A percentile compares a stretch with the other conserved stretches of the same genome.
These are phyloP conservation scores for Globisporangium nagaii DNA, from an alignment of 352 stramenopile species.

Conservation along the genomic window DNA sequence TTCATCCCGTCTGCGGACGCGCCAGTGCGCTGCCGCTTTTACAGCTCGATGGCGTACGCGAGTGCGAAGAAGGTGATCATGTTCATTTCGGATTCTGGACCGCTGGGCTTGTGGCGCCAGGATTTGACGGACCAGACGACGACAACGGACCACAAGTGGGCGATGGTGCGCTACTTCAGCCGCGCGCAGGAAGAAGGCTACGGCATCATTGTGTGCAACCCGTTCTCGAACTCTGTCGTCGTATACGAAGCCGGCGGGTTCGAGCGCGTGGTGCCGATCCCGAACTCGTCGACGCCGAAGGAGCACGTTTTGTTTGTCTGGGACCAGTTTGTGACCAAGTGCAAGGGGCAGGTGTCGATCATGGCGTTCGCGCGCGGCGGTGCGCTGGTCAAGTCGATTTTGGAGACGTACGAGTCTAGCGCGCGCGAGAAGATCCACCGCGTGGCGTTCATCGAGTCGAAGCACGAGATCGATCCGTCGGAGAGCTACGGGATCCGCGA, in stretches of 20 bases:
- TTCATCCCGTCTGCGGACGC: constrained; percentile 86
- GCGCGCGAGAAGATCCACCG: constrained; percentile 77
- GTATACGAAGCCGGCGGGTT: constrained; percentile 87
- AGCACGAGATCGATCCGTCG: constrained; percentile 81
- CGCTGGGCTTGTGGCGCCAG: constrained; percentile 81
- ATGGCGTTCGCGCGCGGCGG: constrained; percentile 80
- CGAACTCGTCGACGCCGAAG: constrained; percentile 76
- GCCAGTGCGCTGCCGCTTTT: constrained; percentile 80
- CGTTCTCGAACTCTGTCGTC: constrained; percentile 82
- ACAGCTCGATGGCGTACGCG: constrained; percentile 85
- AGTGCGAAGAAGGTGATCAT: constrained; percentile 84
- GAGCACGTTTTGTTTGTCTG: constrained; percentile 88
- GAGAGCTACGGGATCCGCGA: constrained; percentile 74
- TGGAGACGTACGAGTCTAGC: constrained; percentile 73
- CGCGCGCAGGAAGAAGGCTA: constrained; percentile 84
- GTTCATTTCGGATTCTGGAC: constrained; percentile 83
- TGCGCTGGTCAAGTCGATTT: constrained; percentile 76
- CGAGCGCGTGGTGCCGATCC: constrained; percentile 80
- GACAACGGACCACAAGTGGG: constrained; percentile 82
- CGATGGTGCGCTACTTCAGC: constrained; percentile 81
- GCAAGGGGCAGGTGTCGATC: constrained; percentile 80
- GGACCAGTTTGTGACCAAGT: constrained; percentile 77
- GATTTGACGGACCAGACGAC: constrained; percentile 46
- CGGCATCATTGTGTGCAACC: constrained; percentile 83
- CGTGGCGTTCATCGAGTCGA: constrained; percentile 84